Percentiles rank a stretch among this genome's conserved stretches.
Conservation (phyloP, 2,329 filamentous ascomycete genomes). For the Cladophialophora carrionii region DNA sequence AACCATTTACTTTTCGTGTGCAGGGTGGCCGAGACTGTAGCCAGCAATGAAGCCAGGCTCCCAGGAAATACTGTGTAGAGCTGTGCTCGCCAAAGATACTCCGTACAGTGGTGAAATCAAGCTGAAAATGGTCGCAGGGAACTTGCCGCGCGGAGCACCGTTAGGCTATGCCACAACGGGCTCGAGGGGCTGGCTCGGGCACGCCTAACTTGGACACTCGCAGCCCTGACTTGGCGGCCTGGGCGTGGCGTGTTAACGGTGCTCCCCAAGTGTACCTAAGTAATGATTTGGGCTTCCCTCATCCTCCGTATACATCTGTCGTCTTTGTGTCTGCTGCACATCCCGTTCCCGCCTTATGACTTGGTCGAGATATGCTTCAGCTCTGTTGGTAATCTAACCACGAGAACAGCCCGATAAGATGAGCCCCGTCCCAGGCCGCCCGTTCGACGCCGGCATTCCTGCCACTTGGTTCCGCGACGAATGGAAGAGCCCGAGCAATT, state of each 20-base stretch:
- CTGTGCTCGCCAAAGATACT: not conserved
- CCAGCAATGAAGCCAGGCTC: not conserved
- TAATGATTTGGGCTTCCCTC: no score
- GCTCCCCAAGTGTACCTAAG: not conserved
- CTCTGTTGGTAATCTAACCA: not conserved
- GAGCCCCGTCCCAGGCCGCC: conserved; percentile 9
- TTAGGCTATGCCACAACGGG: not conserved
- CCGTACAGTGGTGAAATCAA: not conserved
- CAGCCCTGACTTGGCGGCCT: not conserved
- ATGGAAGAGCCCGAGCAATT: conserved; percentile 24
- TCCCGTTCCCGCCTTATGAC: not conserved
- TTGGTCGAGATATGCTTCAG: not conserved
- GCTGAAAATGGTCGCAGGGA: not conserved
- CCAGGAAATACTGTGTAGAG: no score
- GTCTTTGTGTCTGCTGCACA: not conserved
- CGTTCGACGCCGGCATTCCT: conserved; percentile 10
- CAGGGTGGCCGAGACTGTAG: not conserved
- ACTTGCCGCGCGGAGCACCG: not conserved
- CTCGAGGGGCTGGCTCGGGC: not conserved
- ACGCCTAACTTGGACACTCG: not conserved
- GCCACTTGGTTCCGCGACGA: conserved; percentile 13
- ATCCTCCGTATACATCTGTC: not conserved
- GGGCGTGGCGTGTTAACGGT: not conserved
- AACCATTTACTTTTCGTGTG: not conserved
- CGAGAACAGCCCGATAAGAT: not conserved